Percentiles rank a stretch among this genome's conserved stretches.
Conservation (phyloP, 306 rosid genomes). For the Trifolium fragiferum region DNA sequence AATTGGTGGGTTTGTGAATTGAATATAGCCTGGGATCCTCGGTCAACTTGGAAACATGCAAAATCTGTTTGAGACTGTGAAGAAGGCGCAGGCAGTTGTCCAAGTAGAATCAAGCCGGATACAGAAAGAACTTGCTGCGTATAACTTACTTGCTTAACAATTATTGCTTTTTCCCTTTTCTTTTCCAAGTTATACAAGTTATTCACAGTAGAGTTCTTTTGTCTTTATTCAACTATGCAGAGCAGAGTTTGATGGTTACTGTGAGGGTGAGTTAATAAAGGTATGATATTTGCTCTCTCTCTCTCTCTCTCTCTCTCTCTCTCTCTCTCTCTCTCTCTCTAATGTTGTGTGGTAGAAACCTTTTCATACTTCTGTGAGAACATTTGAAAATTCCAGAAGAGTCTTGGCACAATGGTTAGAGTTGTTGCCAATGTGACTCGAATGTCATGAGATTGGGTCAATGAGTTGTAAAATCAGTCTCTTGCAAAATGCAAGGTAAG, state of each 20-base stretch:
- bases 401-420: slow-evolving; percentile 1
- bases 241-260: slow-evolving; percentile 86
- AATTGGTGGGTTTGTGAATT: slow-evolving; percentile 32
- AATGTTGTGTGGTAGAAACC: slow-evolving; percentile 8
- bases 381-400: slow-evolving; percentile 1
- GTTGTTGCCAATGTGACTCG: neutral
- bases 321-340: slow-evolving; percentile 11
- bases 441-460: neutral
- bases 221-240: slow-evolving; percentile 55
- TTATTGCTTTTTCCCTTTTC: slow-evolving; percentile 24
- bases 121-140: slow-evolving; percentile 86
- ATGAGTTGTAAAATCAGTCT: neutral
- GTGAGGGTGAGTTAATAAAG: slow-evolving; percentile 83
- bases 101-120: slow-evolving; percentile 88
- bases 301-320: slow-evolving; percentile 19
- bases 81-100: slow-evolving; percentile 88
- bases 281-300: slow-evolving; percentile 38
- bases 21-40: slow-evolving; percentile 69
- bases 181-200: slow-evolving; percentile 8
- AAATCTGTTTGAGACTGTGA: slow-evolving; percentile 76
- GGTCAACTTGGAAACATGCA: slow-evolving; percentile 67
- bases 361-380: neutral
- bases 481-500: neutral
- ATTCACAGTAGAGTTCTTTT: slow-evolving; percentile 28
- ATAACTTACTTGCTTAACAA: slow-evolving; percentile 44